phyloP scores from a whole-genome alignment of 179 eudicot genomes.

The Silene vulgaris region DNA sequence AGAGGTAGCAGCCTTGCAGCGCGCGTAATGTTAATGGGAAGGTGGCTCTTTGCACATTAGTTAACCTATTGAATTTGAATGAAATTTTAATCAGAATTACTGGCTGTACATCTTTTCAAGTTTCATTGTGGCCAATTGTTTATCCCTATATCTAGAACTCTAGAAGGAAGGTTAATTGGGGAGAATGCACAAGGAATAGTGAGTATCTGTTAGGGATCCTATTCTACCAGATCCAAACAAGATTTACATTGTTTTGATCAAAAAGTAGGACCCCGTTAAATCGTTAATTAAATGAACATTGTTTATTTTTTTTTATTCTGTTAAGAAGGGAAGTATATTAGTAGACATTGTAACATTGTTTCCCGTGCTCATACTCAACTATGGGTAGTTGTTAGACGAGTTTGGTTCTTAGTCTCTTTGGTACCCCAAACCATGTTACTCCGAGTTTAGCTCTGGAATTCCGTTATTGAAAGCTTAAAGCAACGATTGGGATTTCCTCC shows the following conservation, averaged over 20 bases:
- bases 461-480: neutral
- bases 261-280: neutral
- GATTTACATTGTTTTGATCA: neutral
- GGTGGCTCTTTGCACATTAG: neutral
- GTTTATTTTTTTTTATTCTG: no score
- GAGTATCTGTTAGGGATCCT: neutral
- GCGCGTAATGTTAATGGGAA: neutral
- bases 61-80: neutral
- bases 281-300: neutral
- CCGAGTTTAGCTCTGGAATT: neutral
- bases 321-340: neutral
- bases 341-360: neutral
- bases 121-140: neutral
- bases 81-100: neutral
- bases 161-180: neutral
- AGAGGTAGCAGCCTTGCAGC: neutral
- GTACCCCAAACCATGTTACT: neutral
- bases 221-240: neutral
- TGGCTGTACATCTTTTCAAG: neutral
- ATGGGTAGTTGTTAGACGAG: neutral
- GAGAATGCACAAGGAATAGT: neutral
- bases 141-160: neutral
- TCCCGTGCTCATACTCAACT: neutral
- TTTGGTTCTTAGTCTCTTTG: neutral
- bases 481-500: neutral